Evolutionary conservation across 2,329 filamentous ascomycete species (phyloP), one percentile per base, ranked within the genome.

Genomic region (Rhinocladiella similis): DNA sequence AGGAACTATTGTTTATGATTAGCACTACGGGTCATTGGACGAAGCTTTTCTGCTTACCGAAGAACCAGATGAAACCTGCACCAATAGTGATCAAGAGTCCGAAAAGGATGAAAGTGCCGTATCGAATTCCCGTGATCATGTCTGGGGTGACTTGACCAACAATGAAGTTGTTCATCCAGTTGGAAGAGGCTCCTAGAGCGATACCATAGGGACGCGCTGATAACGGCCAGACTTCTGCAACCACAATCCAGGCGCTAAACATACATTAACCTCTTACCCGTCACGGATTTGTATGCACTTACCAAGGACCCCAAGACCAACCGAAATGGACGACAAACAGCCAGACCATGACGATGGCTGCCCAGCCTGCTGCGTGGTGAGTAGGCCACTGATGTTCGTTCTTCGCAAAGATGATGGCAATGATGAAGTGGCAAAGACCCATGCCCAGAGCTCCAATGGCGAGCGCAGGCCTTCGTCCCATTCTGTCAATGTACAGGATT

Each of bases 321-420:
- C 86, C 89, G 66, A 91, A 91, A 70, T 88, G 82, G 27, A 89
- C 76, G 25, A 89, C 84, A 62, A 89, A 91, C 0, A 91, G 77
- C 87, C 88, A 91, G 5, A 76, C 69, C 54, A 76, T 72, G 0
- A 66, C 77, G 5, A 83, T 86, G 0, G 86, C 81, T 3, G 76
- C 88, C 89, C 89, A 91, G 1, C 88, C 88, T 0, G 86, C 85
- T 0, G 80, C 81, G 5, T 70, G 65, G 59, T 90, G 80, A 0
- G 74, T 67, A 0, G 71, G 68, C 77, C 87, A 91, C 3, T 77
- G 71, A 60, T 83, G 67, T n/a, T 83, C 73, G 66, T 86, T 84
- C 60, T 77, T 82, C 35, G 84, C 88, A 3, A 87, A 80, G 56
- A 91, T 88, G 38, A 83, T 78, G 1, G 86, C 86, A 54, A 90